phyloP scores from a whole-genome alignment of 2,329 filamentous ascomycete genomes.

The Cladophialophora bantiana region DNA sequence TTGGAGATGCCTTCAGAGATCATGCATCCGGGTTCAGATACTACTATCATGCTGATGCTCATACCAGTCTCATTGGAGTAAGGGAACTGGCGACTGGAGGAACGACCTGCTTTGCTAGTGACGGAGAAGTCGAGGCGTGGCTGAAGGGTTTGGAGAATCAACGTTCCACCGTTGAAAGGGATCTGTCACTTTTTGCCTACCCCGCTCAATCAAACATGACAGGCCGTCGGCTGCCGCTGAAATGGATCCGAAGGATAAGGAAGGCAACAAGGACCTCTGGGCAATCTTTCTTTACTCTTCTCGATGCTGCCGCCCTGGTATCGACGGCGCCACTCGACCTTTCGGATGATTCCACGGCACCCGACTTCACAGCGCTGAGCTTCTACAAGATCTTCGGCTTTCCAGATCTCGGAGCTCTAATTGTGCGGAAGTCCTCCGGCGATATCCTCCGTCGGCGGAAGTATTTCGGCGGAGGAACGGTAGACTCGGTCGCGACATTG shows the following conservation, averaged over 20 bases:
- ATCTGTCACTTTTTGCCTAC: conserved; percentile 72
- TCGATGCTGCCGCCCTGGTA: conserved; percentile 83
- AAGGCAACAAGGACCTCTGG: conserved; percentile 37
- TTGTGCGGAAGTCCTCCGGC: conserved; percentile 76
- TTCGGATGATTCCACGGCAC: conserved; percentile 64
- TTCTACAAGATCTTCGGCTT: conserved; percentile 99
- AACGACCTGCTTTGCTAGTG: conserved; percentile 66
- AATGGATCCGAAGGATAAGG: conserved; percentile 67
- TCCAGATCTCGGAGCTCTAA: conserved; percentile 83
- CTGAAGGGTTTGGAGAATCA: conserved; percentile 52
- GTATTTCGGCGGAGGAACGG: conserved; percentile 95
- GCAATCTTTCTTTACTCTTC: conserved; percentile 66
- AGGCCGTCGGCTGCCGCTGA: conserved; percentile 74
- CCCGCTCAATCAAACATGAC: conserved; percentile 95
- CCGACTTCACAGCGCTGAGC: conserved; percentile 87
- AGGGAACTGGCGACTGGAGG: conserved; percentile 73
- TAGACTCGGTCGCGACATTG: conserved; percentile 79
- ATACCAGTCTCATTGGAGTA: conserved; percentile 86
- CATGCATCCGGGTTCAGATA: conserved; percentile 77
- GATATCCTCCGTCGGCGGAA: conserved; percentile 69
- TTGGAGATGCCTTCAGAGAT: conserved; percentile 77
- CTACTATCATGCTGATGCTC: conserved; percentile 80
- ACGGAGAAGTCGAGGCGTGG: conserved; percentile 71
- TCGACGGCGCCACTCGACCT: conserved; percentile 80
- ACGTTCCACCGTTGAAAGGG: conserved; percentile 2